phyloP scores from a whole-genome alignment of 805 yeast genomes.

The Pichia cabralensis region DNA sequence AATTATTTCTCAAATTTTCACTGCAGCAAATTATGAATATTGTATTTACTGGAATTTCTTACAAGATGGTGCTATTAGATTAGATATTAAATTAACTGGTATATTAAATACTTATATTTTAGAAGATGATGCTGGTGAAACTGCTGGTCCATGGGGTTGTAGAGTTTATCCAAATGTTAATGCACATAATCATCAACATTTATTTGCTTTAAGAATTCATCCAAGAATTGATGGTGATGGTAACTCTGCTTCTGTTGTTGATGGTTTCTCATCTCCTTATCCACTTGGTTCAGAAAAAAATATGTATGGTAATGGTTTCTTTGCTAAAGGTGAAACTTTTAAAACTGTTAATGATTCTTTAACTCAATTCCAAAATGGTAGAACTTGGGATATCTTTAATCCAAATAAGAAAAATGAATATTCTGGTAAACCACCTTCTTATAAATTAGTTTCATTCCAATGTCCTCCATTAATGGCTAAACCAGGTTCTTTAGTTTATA shows the following conservation, averaged over 20 bases:
- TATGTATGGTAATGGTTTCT: constrained; percentile 72
- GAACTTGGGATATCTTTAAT: constrained; percentile 73
- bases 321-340: constrained; percentile 53
- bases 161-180: constrained; percentile 69
- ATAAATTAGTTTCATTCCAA: constrained; percentile 68
- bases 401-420: constrained; percentile 56
- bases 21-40: constrained; percentile 82
- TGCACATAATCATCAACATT: constrained; percentile 83
- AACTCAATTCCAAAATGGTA: constrained; percentile 52
- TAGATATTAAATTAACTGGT: constrained; percentile 75
- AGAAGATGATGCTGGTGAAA: constrained; percentile 54
- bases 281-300: constrained; percentile 61
- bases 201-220: constrained; percentile 67
- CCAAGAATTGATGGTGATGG: constrained; percentile 77
- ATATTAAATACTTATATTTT: constrained; percentile 65
- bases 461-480: constrained; percentile 66
- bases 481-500: constrained; percentile 62
- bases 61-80: constrained; percentile 76
- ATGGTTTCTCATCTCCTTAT: constrained; percentile 48
- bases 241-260: constrained; percentile 62
- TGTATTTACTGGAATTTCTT: constrained; percentile 75
- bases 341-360: constrained; percentile 60
- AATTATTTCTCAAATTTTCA: constrained; percentile 70
- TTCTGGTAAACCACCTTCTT: constrained; percentile 68
- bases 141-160: constrained; percentile 69